phyloP scores from a whole-genome alignment of 768 basidiomycete genomes.

The Thelephora ganbajun region DNA sequence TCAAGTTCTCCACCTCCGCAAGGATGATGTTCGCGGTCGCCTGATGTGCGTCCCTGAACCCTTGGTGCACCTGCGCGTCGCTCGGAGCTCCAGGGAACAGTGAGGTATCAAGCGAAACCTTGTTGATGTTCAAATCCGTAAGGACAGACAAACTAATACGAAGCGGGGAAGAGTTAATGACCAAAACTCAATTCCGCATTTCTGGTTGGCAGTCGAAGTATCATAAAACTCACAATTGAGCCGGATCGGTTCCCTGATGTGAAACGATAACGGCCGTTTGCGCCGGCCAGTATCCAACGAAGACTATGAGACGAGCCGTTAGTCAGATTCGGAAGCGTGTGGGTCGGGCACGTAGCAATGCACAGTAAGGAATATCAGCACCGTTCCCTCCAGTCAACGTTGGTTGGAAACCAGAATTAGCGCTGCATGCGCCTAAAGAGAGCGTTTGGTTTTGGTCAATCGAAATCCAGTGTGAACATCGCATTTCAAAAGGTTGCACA shows the following conservation, averaged over 20 bases:
- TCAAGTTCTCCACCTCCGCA: slow-evolving; percentile 25
- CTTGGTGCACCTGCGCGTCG: slow-evolving; percentile 33
- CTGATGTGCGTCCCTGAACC: slow-evolving; percentile 39
- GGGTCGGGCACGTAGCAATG: slow-evolving; percentile 2
- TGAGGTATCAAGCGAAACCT: slow-evolving; percentile 23
- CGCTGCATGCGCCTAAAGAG: slow-evolving; percentile 24
- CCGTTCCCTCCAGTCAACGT: slow-evolving; percentile 37
- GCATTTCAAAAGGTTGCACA: slow-evolving; percentile 1
- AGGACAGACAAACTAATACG: slow-evolving; percentile 29
- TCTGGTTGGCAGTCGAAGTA: neutral
- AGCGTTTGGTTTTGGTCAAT: neutral
- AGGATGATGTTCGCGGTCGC: slow-evolving; percentile 31
- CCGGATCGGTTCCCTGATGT: slow-evolving; percentile 49
- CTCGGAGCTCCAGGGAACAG: slow-evolving; percentile 42
- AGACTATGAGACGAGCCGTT: slow-evolving; percentile 20
- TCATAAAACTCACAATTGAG: slow-evolving; percentile 26
- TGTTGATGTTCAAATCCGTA: slow-evolving; percentile 31
- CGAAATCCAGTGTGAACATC: neutral
- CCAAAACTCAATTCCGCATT: neutral
- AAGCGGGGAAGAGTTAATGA: neutral
- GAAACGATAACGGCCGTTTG: slow-evolving; percentile 41
- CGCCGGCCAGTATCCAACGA: slow-evolving; percentile 41
- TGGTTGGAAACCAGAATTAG: slow-evolving; percentile 25
- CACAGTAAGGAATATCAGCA: slow-evolving; percentile 32
- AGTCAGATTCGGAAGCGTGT: neutral